Percentiles rank a stretch among this genome's conserved stretches.
Evolutionary conservation across 129 eudicot species (phyloP).

Genomic region (Solidago caesia): DNA sequence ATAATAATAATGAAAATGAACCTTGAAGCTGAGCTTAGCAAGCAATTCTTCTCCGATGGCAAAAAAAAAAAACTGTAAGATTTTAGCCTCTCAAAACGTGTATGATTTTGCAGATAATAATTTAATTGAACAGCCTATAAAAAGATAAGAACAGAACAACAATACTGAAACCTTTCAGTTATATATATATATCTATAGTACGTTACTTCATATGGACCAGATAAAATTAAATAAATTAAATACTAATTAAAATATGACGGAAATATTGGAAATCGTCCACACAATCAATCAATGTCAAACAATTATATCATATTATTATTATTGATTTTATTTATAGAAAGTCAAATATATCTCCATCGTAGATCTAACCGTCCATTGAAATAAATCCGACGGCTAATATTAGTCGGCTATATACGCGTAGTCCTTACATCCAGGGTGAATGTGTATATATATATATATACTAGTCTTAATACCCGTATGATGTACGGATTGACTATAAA

Average conservation of each 20-base stretch:
- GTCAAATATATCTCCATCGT: conserved; percentile 25
- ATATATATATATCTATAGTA: too few relatives aligned
- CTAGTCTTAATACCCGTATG: too few relatives aligned
- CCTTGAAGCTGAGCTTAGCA: conserved; percentile 39
- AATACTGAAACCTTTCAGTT: too few relatives aligned
- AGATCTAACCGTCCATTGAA: conserved; percentile 27
- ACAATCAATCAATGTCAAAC: conserved; percentile 26
- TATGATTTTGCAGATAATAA: conserved; percentile 23
- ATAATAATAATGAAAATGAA: conserved; percentile 6
- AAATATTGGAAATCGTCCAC: conserved; percentile 26
- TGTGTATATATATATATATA: not conserved
- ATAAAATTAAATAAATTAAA: not conserved
- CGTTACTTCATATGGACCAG: not conserved
- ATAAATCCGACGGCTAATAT: conserved; percentile 18
- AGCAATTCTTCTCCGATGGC: conserved; percentile 43
- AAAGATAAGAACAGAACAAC: too few relatives aligned
- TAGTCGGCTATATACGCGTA: conserved; percentile 25
- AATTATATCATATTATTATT: not conserved
- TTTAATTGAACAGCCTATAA: not conserved
- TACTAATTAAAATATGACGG: not conserved
- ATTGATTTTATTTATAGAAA: not conserved
- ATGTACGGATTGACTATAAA: too few relatives aligned
- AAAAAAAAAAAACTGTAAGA: not conserved
- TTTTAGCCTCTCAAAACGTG: conserved; percentile 18
- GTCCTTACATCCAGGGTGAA: conserved; percentile 27